Base-by-base conservation (phyloP, 2,329 filamentous ascomycete species). In the Chrysosporium keratinophilum region DNA sequence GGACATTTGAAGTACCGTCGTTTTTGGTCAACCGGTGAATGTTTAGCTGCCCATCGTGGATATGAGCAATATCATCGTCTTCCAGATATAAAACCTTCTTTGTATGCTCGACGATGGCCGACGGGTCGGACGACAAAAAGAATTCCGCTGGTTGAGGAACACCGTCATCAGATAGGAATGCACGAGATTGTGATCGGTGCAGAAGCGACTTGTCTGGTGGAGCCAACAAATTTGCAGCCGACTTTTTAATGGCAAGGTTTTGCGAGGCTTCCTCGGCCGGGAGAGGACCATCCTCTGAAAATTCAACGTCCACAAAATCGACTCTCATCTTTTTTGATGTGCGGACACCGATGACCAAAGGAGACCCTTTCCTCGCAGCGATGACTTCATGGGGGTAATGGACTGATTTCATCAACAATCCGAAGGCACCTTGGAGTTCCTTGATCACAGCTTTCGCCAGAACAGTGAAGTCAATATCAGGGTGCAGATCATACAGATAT, bases 21-120 rank as follows among this genome's bases (percentile, higher is more conserved):
- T 90, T 86, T 83, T 97, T 97, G 75, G 87, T 90, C 64, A 97
- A 80, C 69, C 93, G 88, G 80, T 98, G 93, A 66, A 98, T 98
- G 81, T 98, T 97, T 64, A 98, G 83, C 62, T 93, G 94, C 56
- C 93, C 93, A 76, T 98, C 93, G 77, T 97, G 93, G 66, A 98
- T 96, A 78, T 98, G 93, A 61, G 93, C 93, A 78, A 98, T 97
- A 69, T 98, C 93, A 71, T 98, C 93, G 70, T 98, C 93, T 79
- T 98, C 93, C 54, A 98, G 85, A 78, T 98, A 98, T 74, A 98
- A 84, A 60, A 98, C 93, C 82, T 97, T 98, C 83, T 98, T 98
- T 71, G 93, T 98, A 81, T 98, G 93, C 79, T 98, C 93, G 63
- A 98, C 87, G 66, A 98, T 96, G 66, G 93, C 91, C 41, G 93